Evolutionary conservation across 2,329 filamentous ascomycete species (phyloP), one percentile per base, ranked within the genome.

Genomic region (Diplocarpon mali): DNA sequence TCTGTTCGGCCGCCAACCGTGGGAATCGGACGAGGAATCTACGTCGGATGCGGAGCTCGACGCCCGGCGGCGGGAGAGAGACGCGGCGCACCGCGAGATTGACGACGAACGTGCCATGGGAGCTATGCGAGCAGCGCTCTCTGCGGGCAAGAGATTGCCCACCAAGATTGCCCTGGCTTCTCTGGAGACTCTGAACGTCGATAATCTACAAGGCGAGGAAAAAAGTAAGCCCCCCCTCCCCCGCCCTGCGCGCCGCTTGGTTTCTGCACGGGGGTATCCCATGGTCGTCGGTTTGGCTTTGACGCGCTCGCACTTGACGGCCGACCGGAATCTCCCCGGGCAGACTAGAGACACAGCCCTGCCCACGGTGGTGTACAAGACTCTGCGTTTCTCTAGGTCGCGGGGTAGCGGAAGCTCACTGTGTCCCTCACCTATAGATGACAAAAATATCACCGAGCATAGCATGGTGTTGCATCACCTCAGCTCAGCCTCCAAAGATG

Each of bases 91-190:
- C 14, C 45, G 51, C 12, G 50, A 48, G 13, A 13, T 37, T 6
- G 51, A 51, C 16, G 51, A 57, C 2, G 53, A 57, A 34, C 53
- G 50, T 40, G 42, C 51, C 5, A 37, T 57, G 38, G 47, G 54
- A 31, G 47, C 45, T 16, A 39, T 59, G 15, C 50, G 55, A 45
- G 55, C 51, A 32, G 43, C 44, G 12, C 20, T 56, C n/a, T 50
- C 49, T 10, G 39, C 44, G 10, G 40, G 42, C 7, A 61, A 61
- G 35, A 56, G 46, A 27, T 48, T 60, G 4, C 53, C 57, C 9
- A 57, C 58, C 8, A 58, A 55, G 40, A 50, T 52, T 24, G 53
- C 55, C 35, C 44, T 63, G 24, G 54, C 49, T 14, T 53, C 57
- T n/a, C 51, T 63, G 8, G 55, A 59, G 36, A 47, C 43, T 10